These are phyloP conservation scores for Datisca glomerata DNA, from an alignment of 306 rosid species.

Conservation along the genomic window DNA sequence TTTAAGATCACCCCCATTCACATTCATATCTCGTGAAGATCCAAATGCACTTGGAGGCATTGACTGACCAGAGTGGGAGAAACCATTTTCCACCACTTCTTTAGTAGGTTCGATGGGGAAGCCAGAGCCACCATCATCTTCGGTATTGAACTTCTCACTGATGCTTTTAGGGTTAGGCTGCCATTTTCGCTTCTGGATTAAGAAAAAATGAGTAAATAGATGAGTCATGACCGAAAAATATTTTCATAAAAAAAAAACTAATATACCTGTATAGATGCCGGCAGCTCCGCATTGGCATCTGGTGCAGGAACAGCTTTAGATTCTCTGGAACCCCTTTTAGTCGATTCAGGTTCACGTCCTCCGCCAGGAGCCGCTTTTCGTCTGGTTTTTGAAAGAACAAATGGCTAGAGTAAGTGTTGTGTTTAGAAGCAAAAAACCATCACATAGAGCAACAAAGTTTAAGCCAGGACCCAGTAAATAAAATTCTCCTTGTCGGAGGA, in stretches of 20 bases:
- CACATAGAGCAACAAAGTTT: background rate
- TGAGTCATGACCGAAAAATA: no score
- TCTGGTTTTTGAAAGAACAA: slow-evolving; percentile 29
- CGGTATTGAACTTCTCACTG: slow-evolving; percentile 38
- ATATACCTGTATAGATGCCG: slow-evolving; percentile 44
- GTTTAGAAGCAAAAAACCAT: slow-evolving; percentile 1
- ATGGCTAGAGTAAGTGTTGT: slow-evolving; percentile 4
- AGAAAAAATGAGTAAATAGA: background rate
- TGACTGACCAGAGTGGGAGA: slow-evolving; percentile 42
- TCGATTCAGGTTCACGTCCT: slow-evolving; percentile 30
- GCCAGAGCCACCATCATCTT: slow-evolving; percentile 40
- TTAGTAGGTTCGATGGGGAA: slow-evolving; percentile 37
- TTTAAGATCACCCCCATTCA: slow-evolving; percentile 19
- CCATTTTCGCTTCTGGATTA: slow-evolving; percentile 33
- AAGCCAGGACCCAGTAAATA: slow-evolving; percentile 4
- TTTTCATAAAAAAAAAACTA: no score
- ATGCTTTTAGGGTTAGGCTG: slow-evolving; percentile 24
- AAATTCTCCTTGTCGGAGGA: no score
- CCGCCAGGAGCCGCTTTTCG: slow-evolving; percentile 20
- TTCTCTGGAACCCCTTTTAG: slow-evolving; percentile 22
- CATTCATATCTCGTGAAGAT: slow-evolving; percentile 32
- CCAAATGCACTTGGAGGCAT: slow-evolving; percentile 32
- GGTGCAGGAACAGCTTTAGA: slow-evolving; percentile 40
- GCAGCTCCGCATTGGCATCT: slow-evolving; percentile 38
- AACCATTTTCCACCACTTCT: slow-evolving; percentile 14